Conservation (phyloP, 1,139 yeast genomes). For the Ashbya aceris region DNA sequence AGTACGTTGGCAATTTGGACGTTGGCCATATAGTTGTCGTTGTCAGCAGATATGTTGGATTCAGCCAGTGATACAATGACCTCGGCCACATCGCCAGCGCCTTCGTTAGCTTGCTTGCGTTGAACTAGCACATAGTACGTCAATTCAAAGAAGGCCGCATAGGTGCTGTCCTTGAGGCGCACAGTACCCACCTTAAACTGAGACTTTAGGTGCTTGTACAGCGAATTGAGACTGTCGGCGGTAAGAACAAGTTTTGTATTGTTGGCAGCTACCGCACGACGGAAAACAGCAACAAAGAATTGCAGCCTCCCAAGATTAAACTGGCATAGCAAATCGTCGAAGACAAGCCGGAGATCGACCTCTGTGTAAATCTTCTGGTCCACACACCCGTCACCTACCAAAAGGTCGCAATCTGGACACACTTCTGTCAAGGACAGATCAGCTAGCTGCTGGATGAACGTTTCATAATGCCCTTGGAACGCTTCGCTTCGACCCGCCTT, state of each 20-base stretch:
- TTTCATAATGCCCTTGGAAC: too few relatives aligned
- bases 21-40: conserved; percentile 23
- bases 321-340: not conserved
- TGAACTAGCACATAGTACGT: not conserved
- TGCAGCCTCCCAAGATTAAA: not conserved
- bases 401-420: too few relatives aligned
- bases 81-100: not conserved
- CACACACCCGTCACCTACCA: too few relatives aligned
- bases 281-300: conserved; percentile 1
- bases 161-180: not conserved
- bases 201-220: not conserved
- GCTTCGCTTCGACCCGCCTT: too few relatives aligned
- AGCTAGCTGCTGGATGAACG: conserved; percentile 6
- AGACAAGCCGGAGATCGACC: not conserved
- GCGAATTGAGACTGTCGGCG: not conserved
- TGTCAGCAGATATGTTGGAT: conserved; percentile 15
- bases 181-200: not conserved
- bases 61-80: conserved; percentile 12
- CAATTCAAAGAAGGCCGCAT: not conserved
- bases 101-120: not conserved
- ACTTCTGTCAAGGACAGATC: too few relatives aligned
- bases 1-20: conserved; percentile 19
- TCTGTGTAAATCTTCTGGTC: not conserved
- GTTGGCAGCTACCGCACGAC: not conserved
- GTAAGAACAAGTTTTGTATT: not conserved